Evolutionary conservation across 768 basidiomycete genomes (phyloP), one percentile per base, ranked within the genome.

Genomic region (Goffeauzyma gilvescens): DNA sequence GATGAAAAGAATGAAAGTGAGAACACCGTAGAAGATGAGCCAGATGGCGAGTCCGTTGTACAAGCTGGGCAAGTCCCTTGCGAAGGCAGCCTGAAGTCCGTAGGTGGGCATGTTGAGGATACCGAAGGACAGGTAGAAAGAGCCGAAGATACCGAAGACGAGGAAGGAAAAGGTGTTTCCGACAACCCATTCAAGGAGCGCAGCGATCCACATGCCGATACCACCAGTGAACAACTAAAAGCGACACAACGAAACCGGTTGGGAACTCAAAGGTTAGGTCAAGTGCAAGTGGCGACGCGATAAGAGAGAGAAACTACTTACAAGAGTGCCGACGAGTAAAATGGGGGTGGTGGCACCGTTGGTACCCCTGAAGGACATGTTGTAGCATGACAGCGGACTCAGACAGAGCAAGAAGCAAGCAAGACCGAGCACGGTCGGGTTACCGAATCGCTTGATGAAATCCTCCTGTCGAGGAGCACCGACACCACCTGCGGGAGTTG

Each of bases 141-240:
- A 42, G 6, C 52, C 52, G 32, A 57, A 57, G 7, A 49, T 53
- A 24, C 42, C 32, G 41, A 57, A 57, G 14, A 55, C 56, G 24
- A 51, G 45, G 35, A 53, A 51, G 2, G 56, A 45, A 41, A 57
- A 57, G 5, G 55, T 55, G 35, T 53, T 57, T 17, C 38, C 42
- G 14, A 47, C 26, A 3, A 47, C 14, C 45, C 44, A 55, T 28
- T 55, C 56, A 8, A 57, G 37, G 6, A 57, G 34, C 4, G 45
- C 56, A 1, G 56, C 39, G 2, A 55, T 6, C 5, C 40, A 40
- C 4, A 55, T 42, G 3, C 53, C 53, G 10, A 55, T n/a, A 3
- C 52, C 54, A 0, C n/a, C n/a, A n/a, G n/a, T n/a, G n/a, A n/a
- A n/a, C n/a, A n/a, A n/a, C n/a, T n/a, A n/a, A n/a, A n/a, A n/a